Percentiles rank a stretch among this genome's conserved stretches.
Evolutionary conservation across 495 filamentous ascomycete species (phyloP).

Genomic region (Oidiodendron maius): DNA sequence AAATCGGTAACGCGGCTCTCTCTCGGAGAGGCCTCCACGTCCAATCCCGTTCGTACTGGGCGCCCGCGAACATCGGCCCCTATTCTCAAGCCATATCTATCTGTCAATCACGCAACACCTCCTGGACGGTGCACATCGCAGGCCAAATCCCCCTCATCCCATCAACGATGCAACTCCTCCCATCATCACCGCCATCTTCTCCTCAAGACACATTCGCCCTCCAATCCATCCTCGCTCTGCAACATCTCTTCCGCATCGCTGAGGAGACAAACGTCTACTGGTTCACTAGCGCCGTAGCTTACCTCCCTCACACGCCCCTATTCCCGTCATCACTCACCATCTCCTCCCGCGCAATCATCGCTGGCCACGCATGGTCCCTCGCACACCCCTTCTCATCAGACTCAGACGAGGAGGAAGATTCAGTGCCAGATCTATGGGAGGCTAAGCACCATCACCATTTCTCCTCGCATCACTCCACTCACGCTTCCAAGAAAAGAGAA

Average conservation of each 20-base stretch:
- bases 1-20: conserved; percentile 10
- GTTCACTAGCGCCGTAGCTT: conserved; percentile 71
- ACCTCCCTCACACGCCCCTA: conserved; percentile 36
- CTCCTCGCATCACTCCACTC: conserved; percentile 1
- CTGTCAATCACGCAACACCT: conserved; percentile 27
- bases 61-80: conserved; percentile 94
- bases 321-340: conserved; percentile 1
- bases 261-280: conserved; percentile 61
- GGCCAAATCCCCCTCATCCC: conserved; percentile 91
- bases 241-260: conserved; percentile 88
- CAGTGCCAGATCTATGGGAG: conserved; percentile 18
- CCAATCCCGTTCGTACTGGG: conserved; percentile 93
- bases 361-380: conserved; percentile 13
- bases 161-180: conserved; percentile 62
- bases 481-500: conserved; percentile 17
- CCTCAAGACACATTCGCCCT: conserved; percentile 25
- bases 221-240: conserved; percentile 62
- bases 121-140: conserved; percentile 52
- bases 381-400: conserved; percentile 2
- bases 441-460: conserved; percentile 10
- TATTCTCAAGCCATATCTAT: conserved; percentile 85
- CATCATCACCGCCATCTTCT: conserved; percentile 14
- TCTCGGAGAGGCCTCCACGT: conserved; percentile 65
- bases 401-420: conserved; percentile 13
- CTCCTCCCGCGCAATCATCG: conserved; percentile 7